Conservation (phyloP, 2,329 filamentous ascomycete genomes). For the Scedosporium minutisporum region DNA sequence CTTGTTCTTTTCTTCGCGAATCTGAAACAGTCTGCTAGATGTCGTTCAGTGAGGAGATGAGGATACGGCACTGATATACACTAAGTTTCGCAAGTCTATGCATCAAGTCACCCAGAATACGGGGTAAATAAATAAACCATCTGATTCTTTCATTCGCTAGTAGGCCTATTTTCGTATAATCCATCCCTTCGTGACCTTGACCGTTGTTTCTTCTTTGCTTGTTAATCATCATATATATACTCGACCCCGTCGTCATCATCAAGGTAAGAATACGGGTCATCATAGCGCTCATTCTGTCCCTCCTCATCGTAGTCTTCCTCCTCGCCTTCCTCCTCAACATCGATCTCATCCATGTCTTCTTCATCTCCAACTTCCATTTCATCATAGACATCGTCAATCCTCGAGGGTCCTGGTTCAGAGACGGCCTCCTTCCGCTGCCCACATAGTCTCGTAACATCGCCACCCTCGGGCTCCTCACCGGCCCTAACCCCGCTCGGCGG, state of each 20-base stretch:
- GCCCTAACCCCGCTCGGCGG: no score
- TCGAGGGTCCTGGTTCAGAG: constrained; percentile 12
- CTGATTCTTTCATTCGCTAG: no score
- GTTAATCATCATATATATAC: constrained; percentile 7
- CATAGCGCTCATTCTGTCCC: background rate
- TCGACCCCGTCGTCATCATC: constrained; percentile 10
- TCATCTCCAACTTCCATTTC: constrained; percentile 10
- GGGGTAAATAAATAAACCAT: no score
- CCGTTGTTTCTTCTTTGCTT: background rate
- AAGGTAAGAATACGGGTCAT: constrained; percentile 5
- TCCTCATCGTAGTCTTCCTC: constrained; percentile 12
- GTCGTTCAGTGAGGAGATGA: no score
- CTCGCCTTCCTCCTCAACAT: constrained; percentile 17
- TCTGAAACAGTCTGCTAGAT: no score
- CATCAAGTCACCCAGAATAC: no score
- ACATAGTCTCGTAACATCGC: no score
- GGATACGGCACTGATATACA: no score
- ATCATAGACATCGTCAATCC: constrained; percentile 14
- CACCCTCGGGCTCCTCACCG: no score
- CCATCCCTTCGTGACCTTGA: background rate
- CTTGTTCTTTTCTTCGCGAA: no score
- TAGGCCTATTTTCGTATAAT: background rate
- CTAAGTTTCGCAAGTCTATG: no score
- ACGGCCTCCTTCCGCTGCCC: constrained; percentile 13
- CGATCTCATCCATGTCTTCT: constrained; percentile 14